Base-by-base conservation (phyloP, 129 eudicot genomes). In the Helianthus tuberosus region DNA sequence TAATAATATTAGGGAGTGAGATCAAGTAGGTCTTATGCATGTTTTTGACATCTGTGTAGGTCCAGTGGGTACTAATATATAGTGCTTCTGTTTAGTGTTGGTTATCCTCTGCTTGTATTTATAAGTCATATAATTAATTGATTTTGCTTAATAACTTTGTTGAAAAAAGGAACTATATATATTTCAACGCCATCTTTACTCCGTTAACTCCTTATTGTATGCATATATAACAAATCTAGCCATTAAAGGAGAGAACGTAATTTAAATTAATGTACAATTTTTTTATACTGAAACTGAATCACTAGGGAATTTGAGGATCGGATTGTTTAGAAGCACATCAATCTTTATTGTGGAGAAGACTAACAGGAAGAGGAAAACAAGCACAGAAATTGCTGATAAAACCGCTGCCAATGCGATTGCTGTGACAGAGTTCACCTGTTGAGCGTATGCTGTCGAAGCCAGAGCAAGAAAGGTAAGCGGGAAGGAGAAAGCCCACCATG, bases 401-500 rank as follows among this genome's bases (percentile, higher is more conserved):
- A 74, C 13, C 10, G 80, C 79, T 64, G 86, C 84, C 53, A 91
- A 48, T 35, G 72, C 84, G 12, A 76, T 66, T 14, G 92, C 84
- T 49, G 57, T 66, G 11, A 59, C 15, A 70, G 80, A 70, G 55
- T 84, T 71, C 75, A 88, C 92, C 25, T 88, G 77, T 4, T 84
- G 75, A 51, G 96, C 85, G 35, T 91, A 91, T 46, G 82, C 84
- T 15, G 92, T 83, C 5, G 96, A 79, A 1, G 97, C 92, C 13
- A 91, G 77, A 12, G 96, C 96, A 25, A 91, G 85, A 75, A 84
- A 82, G 11, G 87, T 86, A 16, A 84, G 48, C 6, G 96, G 92
- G 53, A 80, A 91, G 5, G 96, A 88, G 81, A 82, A 91, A 50
- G 97, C 95, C 97, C 97, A 91, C 97, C 96, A 91, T n/a, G 88